Evolutionary conservation across 2,329 filamentous ascomycete genomes (phyloP), one percentile per base, ranked within the genome.

Genomic region (Fonsecaea multimorphosa): DNA sequence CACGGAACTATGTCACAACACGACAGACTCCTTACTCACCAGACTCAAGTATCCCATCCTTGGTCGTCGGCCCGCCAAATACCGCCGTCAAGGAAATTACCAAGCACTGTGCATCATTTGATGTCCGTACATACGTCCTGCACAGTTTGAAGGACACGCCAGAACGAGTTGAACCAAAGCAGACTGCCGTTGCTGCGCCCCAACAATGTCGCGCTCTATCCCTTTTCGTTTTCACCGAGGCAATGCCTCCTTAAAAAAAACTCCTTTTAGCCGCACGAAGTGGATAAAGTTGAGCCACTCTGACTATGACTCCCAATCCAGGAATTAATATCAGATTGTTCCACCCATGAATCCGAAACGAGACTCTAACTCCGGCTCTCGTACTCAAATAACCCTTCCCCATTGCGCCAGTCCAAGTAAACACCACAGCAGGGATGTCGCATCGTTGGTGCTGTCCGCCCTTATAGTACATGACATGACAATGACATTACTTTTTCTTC

Each of bases 401-500:
- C 22, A 27, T 8, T 49, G 44, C 44, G 11, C 44, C 44, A 16
- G 22, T 49, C 22, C 22, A 24, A 19, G 22, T 9, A 49, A 49
- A 49, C 22, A 24, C 3, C 19, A 24, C 11, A 49, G 12, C 3
- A 27, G 19, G 44, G 19, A 49, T 49, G 19, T 24, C 7, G 22
- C 19, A n/a, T 27, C 19, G 5, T 27, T 14, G 22, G 9, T 27
- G 44, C 44, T 24, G 22, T 49, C 44, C 19, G 11, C 19, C 44
- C 44, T 24, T 49, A 27, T 27, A 6, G 16, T 24, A 49, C 44
- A 49, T 49, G 44, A 14, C 38, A 5, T 44, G 29, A 40, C n/a
- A 14, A 1, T n/a, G 44, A 11, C 5, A 53, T 62, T 58, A 65
- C 36, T 55, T 58, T 65, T 63, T 65, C 36, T 72, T 76, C 73